Base-by-base conservation (phyloP, 495 filamentous ascomycete genomes). In the Massariosphaeria phaeospora region DNA sequence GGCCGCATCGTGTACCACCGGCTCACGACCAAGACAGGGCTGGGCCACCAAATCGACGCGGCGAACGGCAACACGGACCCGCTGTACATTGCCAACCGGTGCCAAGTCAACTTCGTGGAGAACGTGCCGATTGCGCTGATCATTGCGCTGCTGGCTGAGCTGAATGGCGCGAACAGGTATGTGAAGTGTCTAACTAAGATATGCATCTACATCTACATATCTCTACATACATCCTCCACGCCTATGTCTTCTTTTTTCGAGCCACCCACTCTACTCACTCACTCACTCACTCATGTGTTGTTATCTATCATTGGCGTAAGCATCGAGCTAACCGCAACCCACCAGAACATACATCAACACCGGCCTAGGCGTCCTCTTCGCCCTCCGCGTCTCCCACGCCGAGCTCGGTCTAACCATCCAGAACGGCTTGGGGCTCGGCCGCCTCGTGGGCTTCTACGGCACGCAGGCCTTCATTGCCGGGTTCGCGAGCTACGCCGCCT, bases 31-130 rank as follows among this genome's bases (percentile, higher is more conserved):
- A 56, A 68, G 34, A 54, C 62, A 35, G 70, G 58, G 18, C 21
- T 60, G 40, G 60, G 60, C 27, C 42, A 63, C 24, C 25, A 10
- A 5, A n/a, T 35, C 39, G 17, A 42, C 40, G 12, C 3, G 20
- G 23, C 25, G 25, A 44, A 48, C 29, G 12, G 27, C 7, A 33
- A 24, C 9, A 27, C 36, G 0, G 69, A 70, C 36, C 55, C 62
- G 8, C 49, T 71, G 12, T 52, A 56, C 48, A 42, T 69, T 34
- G 66, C 70, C 13, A 61, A 51, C 20, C 69, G 74, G 18, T 45
- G 53, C 43, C 72, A 75, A 18, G 42, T 56, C 17, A 76, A 75
- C 29, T 76, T 76, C 54, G 35, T 67, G 50, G 73, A 76, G 56
- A 71, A 73, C 54, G 72, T 75, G 10, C 73, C 72, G 0, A 24